phyloP scores from a whole-genome alignment of 495 filamentous ascomycete genomes.

The Gamarada debralockiae region DNA sequence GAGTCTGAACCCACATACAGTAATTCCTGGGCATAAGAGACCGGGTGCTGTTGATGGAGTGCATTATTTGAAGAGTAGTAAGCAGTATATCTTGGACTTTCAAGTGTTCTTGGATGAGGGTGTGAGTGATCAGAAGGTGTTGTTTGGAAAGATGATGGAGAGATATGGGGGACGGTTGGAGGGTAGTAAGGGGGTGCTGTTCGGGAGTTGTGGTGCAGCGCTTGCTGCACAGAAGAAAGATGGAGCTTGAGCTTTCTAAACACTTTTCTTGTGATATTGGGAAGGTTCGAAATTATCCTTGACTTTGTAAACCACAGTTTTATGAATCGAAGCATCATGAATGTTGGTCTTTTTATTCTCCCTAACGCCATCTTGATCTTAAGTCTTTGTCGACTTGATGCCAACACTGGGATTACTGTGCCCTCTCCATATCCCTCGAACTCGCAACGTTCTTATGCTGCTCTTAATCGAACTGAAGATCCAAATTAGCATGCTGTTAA shows the following conservation, averaged over 20 bases:
- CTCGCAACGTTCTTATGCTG: neutral
- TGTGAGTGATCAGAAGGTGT: neutral
- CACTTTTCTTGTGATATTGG: too few species aligned
- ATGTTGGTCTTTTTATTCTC: constrained; percentile 7
- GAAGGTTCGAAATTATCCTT: too few species aligned
- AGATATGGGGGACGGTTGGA: too few species aligned
- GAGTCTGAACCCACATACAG: constrained; percentile 26
- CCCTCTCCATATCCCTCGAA: neutral
- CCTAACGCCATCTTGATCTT: constrained; percentile 7
- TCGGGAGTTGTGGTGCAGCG: too few species aligned
- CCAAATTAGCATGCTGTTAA: neutral
- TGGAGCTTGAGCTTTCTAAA: too few species aligned
- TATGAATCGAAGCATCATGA: neutral
- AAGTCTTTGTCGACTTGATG: neutral
- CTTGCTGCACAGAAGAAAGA: too few species aligned
- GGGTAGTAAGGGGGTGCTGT: too few species aligned
- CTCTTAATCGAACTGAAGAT: constrained; percentile 16
- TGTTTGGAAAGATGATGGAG: too few species aligned
- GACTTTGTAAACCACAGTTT: too few species aligned
- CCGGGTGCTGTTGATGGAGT: neutral
- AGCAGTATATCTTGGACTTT: neutral
- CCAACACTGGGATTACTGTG: neutral
- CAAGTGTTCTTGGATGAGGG: neutral
- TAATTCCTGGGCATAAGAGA: constrained; percentile 31
- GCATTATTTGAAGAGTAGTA: neutral